phyloP scores from a whole-genome alignment of 2,329 filamentous ascomycete genomes.

The Salinomyces thailandicus region DNA sequence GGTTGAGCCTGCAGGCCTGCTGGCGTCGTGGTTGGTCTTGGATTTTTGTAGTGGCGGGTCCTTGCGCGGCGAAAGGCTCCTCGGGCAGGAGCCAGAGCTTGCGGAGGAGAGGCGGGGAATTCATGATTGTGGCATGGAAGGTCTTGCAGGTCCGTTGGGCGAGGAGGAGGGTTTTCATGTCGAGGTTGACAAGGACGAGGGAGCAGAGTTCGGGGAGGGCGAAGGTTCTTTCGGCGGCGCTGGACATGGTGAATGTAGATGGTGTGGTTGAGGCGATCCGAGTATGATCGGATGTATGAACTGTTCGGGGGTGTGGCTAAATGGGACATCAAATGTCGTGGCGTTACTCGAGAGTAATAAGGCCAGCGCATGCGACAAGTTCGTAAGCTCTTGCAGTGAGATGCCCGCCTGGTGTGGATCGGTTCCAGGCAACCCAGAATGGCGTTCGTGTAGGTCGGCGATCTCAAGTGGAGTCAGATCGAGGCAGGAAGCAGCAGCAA shows the following conservation, averaged over 20 bases:
- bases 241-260: not conserved
- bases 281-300: no score
- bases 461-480: no score
- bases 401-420: no score
- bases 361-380: no score
- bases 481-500: no score
- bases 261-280: no score
- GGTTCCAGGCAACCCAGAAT: no score
- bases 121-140: conserved; percentile 2
- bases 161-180: not conserved
- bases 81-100: conserved; percentile 1
- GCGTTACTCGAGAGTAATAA: no score
- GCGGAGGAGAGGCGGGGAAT: conserved; percentile 1
- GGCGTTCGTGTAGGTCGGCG: no score
- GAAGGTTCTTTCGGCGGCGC: not conserved
- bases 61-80: not conserved
- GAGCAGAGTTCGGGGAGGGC: conserved; percentile 3
- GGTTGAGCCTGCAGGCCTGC: not conserved
- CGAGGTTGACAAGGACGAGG: conserved; percentile 1
- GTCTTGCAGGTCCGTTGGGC: not conserved
- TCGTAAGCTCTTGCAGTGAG: no score
- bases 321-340: no score
- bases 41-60: not conserved
- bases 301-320: no score
- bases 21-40: not conserved